These are phyloP conservation scores for Didymella lethalis DNA, from an alignment of 2,329 filamentous ascomycete genomes.

Conservation along the genomic window DNA sequence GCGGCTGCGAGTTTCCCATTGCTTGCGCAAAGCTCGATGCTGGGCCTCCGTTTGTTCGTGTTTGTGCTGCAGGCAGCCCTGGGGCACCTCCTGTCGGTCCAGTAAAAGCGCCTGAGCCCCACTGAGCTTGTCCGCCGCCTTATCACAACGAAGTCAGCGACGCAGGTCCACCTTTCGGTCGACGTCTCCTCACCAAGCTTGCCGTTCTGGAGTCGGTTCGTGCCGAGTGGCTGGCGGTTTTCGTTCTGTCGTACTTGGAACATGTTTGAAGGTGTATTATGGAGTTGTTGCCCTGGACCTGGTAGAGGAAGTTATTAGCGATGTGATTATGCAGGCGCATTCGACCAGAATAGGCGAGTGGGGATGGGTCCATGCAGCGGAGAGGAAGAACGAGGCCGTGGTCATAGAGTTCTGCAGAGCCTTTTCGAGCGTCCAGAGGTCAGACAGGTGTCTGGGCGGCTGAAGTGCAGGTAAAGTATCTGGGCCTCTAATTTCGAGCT, in stretches of 20 bases:
- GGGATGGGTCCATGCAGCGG: not conserved
- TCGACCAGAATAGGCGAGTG: slow-evolving; percentile 2
- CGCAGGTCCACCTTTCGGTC: not conserved
- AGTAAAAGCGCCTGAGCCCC: slow-evolving; percentile 59
- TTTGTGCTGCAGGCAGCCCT: slow-evolving; percentile 59
- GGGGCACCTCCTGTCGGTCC: slow-evolving; percentile 62
- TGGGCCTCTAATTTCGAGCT: slow-evolving; percentile 24
- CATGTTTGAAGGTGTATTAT: slow-evolving; percentile 60
- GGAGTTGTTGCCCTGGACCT: slow-evolving; percentile 61
- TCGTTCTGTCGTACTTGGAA: slow-evolving; percentile 59
- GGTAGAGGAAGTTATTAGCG: slow-evolving; percentile 24
- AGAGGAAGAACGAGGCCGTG: not conserved
- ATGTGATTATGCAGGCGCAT: slow-evolving; percentile 6
- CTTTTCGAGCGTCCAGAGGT: not conserved
- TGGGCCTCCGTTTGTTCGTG: slow-evolving; percentile 58
- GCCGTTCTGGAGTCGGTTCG: slow-evolving; percentile 61
- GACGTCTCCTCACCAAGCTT: slow-evolving; percentile 57
- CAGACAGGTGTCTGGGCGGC: not conserved
- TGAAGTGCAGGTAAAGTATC: slow-evolving; percentile 18
- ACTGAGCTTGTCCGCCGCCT: slow-evolving; percentile 62
- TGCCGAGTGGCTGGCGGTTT: slow-evolving; percentile 58
- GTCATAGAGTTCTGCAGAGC: not conserved
- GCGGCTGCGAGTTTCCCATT: slow-evolving; percentile 61
- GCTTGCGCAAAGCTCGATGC: slow-evolving; percentile 66
- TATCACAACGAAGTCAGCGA: slow-evolving; percentile 33